Base-by-base conservation (phyloP, 257 asterid species). In the Striga asiatica region DNA sequence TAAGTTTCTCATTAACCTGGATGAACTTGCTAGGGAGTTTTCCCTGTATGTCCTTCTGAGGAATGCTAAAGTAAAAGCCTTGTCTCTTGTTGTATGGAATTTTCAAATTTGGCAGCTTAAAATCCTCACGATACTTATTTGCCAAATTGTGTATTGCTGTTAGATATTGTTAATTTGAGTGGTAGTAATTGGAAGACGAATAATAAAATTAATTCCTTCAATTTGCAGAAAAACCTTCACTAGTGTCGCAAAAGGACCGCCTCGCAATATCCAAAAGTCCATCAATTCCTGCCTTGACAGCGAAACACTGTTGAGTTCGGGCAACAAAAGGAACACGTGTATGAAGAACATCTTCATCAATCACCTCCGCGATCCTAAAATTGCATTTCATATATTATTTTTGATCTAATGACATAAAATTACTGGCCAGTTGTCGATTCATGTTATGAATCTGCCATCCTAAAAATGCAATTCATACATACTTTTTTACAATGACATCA, bases 291-390 rank as follows among this genome's bases (percentile, higher is more conserved):
- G 95, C 88, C 88, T 87, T 87, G 62, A 91, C 84, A 69, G 96
- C 98, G 78, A 91, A 91, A 77, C 98, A 91, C 66, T 91, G 98
- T 65, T 91, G 96, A 60, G 95, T 91, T 42, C 93, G 85, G 55
- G 95, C 96, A 57, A 91, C 95, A 77, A 91, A 82, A 58, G 98
- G 94, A 70, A 71, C 94, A 45, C 98, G 84, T 35, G 95, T 77
- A 70, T 87, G 96, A 67, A 91, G 95, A 70, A 82, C 93, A 68
- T 87, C 98, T 66, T 82, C 98, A 64, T 84, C 96, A 66, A 91
- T 91, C 74, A 80, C 89, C 74, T 87, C 98, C 50, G 84, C 94
- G 51, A 91, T 79, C 92, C 98, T 84, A 68, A 46, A 64, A 50
- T 12, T 61, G 54, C 49, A 37, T 43, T 46, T 19, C 50, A 29